Evolutionary conservation across 1,284 basidiomycete species (phyloP), one percentile per base, ranked within the genome.

Genomic region (Marasmius fiardii): DNA sequence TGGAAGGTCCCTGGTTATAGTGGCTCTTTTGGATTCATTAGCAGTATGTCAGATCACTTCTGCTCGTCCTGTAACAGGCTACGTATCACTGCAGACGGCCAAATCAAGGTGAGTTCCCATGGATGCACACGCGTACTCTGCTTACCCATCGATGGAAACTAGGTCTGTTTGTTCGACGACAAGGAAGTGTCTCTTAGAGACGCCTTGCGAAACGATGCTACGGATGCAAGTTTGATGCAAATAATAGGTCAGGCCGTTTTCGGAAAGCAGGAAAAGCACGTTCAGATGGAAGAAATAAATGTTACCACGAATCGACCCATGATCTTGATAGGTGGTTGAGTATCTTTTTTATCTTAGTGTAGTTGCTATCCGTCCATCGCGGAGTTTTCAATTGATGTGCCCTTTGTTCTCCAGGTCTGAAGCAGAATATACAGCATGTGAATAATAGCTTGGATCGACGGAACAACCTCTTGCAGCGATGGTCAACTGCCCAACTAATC

Each of bases 31-130:
- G 92, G 92, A 8, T 93, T 95, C 73, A 95, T 95, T 67, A 91
- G 87, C 64, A 90, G 88, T 73, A 93, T 93, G 92, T 93, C 92
- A 28, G 92, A 95, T 68, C 92, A 94, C 70, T 94, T 95, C 66
- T 95, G 93, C 69, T 81, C 83, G 3, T 86, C 86, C 1, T 95
- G 93, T 72, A 93, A 93, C 66, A 79, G 92, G 59, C 74, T 95
- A 54, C 79, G 93, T 43, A 76, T 95, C 51, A 93, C 90, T 31
- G 90, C 92, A 14, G 93, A 95, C 66, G 93, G 93, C 4, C 85
- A 94, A 67, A 89, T 95, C 65, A 95, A 95, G 80, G 92, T 85
- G 63, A 63, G 70, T 50, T 35, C 43, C 45, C 45, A 52, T 43
- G 49, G 39, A 23, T 21, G n/a, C n/a, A 33, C 12, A 20, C 28